These are phyloP conservation scores for Tympanopsis confertula DNA, from an alignment of 2,329 filamentous ascomycete species.

Conservation along the genomic window DNA sequence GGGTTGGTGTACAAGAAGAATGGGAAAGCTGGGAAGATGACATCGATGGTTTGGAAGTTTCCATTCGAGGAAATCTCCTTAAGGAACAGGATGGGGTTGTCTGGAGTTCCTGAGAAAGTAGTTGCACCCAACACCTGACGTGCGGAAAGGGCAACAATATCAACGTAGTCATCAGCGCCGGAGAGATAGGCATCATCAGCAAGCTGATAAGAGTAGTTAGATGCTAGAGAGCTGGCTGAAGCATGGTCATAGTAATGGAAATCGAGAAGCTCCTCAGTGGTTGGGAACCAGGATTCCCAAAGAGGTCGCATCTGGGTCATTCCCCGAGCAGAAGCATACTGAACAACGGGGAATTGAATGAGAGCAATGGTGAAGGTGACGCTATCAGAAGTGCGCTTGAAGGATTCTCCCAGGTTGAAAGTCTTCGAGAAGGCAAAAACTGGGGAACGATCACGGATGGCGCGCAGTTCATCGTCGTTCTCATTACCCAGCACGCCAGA, in stretches of 20 bases:
- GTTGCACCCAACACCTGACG: conserved; percentile 72
- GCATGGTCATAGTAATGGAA: conserved; percentile 70
- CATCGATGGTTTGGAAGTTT: conserved; percentile 76
- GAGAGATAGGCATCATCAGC: conserved; percentile 61
- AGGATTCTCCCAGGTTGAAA: conserved; percentile 34
- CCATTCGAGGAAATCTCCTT: conserved; percentile 82
- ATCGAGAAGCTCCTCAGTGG: conserved; percentile 48
- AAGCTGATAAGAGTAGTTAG: conserved; percentile 64
- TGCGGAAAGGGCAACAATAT: conserved; percentile 67
- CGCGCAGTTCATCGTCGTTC: conserved; percentile 54
- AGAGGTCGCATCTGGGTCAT: conserved; percentile 68
- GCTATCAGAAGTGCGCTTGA: conserved; percentile 24
- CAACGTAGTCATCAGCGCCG: conserved; percentile 63
- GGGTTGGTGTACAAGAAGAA: conserved; percentile 83
- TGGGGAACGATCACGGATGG: conserved; percentile 67
- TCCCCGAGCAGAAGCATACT: conserved; percentile 66
- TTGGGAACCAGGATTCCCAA: conserved; percentile 65
- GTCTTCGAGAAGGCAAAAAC: conserved; percentile 69
- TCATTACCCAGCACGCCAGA: conserved; percentile 55
- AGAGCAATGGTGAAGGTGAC: conserved; percentile 67
- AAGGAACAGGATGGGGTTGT: conserved; percentile 64
- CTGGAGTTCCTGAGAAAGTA: conserved; percentile 61
- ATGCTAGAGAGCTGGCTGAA: conserved; percentile 49
- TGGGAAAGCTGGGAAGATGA: conserved; percentile 76
- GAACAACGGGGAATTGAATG: conserved; percentile 67